These are phyloP conservation scores for Rosa lucieae DNA, from an alignment of 306 rosid species.

Conservation along the genomic window DNA sequence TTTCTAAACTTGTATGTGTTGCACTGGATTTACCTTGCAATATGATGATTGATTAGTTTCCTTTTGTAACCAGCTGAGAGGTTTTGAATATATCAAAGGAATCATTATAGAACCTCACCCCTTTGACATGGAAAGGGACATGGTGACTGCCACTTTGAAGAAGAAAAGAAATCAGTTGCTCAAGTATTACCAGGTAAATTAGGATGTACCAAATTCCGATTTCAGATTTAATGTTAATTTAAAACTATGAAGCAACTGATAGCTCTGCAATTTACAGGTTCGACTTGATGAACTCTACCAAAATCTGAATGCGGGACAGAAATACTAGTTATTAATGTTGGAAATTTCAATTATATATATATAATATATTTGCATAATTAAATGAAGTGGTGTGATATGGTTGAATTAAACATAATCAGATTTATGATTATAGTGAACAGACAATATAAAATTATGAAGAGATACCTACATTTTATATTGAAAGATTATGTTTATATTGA, in stretches of 20 bases:
- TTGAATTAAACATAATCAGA: too few relatives aligned
- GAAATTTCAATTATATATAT: too few relatives aligned
- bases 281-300: slow-evolving; percentile 58
- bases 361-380: too few relatives aligned
- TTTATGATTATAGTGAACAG: too few relatives aligned
- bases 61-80: slow-evolving; percentile 49
- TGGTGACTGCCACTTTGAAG: slow-evolving; percentile 81
- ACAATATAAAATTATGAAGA: too few relatives aligned
- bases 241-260: not conserved
- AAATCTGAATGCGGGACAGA: slow-evolving; percentile 27
- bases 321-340: not conserved
- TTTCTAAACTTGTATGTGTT: not conserved
- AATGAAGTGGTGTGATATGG: too few relatives aligned
- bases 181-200: slow-evolving; percentile 58
- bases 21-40: not conserved
- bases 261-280: slow-evolving; percentile 39
- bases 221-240: not conserved
- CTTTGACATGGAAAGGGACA: slow-evolving; percentile 70
- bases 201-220: not conserved
- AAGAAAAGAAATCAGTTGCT: slow-evolving; percentile 72
- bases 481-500: too few relatives aligned
- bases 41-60: not conserved
- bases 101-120: slow-evolving; percentile 55
- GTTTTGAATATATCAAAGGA: slow-evolving; percentile 74
- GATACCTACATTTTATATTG: too few relatives aligned